A percentile compares a stretch with the other conserved stretches of the same genome.
phyloP scores from a whole-genome alignment of 495 filamentous ascomycete genomes.

The Lophium mytilinum region DNA sequence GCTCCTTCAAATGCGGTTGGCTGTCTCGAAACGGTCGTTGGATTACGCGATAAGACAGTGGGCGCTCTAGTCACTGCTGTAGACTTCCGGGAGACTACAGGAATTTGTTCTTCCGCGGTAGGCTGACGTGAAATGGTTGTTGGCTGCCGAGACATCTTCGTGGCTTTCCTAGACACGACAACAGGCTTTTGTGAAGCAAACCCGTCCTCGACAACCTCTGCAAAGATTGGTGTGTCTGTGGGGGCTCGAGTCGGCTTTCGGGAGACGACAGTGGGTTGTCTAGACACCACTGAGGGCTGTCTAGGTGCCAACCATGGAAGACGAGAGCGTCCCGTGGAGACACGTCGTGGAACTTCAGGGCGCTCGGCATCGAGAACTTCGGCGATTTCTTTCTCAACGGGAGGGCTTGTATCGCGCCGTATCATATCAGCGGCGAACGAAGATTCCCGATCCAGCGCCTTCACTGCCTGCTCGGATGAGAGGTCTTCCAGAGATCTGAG shows the following conservation, averaged over 20 bases:
- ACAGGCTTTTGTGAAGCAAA: neutral
- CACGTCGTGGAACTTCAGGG: no score
- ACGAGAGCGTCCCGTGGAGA: no score
- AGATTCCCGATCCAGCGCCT: no score
- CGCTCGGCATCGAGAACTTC: no score
- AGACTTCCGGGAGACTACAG: neutral
- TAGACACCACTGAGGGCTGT: neutral
- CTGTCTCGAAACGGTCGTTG: neutral
- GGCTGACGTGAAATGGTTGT: neutral
- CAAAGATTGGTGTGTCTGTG: neutral
- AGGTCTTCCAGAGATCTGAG: no score
- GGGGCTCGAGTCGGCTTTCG: neutral
- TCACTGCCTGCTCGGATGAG: no score
- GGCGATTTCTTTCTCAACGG: no score
- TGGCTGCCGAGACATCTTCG: neutral
- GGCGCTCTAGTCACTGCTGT: neutral
- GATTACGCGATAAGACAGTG: neutral
- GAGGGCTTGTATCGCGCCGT: no score
- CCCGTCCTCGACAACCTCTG: neutral
- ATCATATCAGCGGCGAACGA: no score
- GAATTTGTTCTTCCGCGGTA: neutral
- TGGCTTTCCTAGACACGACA: neutral
- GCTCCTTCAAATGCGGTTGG: neutral
- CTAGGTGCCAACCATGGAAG: neutral
- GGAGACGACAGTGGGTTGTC: neutral